A percentile compares a stretch with the other conserved stretches of the same genome.
Evolutionary conservation across 768 basidiomycete species (phyloP).

Genomic region (Kondoa malvinella): DNA sequence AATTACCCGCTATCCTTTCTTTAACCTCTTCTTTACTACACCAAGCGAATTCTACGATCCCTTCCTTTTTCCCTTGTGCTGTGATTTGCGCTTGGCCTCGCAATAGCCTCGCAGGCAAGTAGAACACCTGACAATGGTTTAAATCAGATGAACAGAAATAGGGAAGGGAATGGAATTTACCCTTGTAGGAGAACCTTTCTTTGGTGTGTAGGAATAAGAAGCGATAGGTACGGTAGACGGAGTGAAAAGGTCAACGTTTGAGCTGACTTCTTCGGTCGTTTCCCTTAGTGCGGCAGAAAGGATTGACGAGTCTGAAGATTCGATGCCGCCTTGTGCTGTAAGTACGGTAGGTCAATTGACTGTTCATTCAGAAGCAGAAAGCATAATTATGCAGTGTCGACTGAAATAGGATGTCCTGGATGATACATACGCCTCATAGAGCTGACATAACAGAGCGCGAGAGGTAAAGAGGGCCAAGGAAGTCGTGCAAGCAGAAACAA

Average conservation of each 20-base stretch:
- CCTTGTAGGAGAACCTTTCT: slow-evolving; percentile 18
- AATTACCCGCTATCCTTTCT: slow-evolving; percentile 46
- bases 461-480: too few species aligned
- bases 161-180: background rate
- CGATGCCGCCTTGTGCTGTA: slow-evolving; percentile 26
- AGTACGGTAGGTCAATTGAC: too few species aligned
- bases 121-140: slow-evolving; percentile 50
- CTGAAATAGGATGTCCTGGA: too few species aligned
- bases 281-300: slow-evolving; percentile 55
- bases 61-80: slow-evolving; percentile 37
- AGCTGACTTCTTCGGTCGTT: slow-evolving; percentile 54
- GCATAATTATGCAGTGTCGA: background rate
- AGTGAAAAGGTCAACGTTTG: slow-evolving; percentile 80
- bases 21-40: slow-evolving; percentile 80
- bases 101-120: slow-evolving; percentile 85
- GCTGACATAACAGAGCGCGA: background rate
- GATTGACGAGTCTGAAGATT: slow-evolving; percentile 18
- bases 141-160: background rate
- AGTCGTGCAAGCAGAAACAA: too few species aligned
- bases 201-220: slow-evolving; percentile 41
- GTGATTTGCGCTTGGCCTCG: slow-evolving; percentile 52
- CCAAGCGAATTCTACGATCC: slow-evolving; percentile 70
- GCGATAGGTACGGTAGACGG: slow-evolving; percentile 81
- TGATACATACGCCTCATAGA: too few species aligned
- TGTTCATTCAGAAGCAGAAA: background rate